Evolutionary conservation across 2,329 filamentous ascomycete genomes (phyloP).

Genomic region (Tolypocladium endophyticum): DNA sequence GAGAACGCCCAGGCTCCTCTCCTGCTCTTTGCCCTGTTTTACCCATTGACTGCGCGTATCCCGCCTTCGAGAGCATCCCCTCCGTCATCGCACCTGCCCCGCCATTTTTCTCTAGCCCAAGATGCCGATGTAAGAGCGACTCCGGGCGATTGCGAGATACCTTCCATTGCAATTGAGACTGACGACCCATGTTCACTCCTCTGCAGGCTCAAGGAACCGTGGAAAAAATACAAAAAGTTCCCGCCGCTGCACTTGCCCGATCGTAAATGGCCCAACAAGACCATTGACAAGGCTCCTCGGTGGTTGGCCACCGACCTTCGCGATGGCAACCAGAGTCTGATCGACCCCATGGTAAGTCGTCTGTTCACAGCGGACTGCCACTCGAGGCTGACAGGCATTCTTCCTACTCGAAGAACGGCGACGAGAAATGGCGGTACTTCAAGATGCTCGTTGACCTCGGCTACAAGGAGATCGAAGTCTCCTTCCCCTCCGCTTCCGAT

Average conservation of each 20-base stretch:
- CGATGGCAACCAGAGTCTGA: slow-evolving; percentile 89
- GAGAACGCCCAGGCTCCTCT: background rate
- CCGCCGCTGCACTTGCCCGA: slow-evolving; percentile 48
- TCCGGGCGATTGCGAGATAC: background rate
- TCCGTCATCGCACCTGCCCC: slow-evolving; percentile 1
- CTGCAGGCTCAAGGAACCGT: slow-evolving; percentile 61
- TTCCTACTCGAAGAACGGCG: slow-evolving; percentile 55
- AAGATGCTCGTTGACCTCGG: slow-evolving; percentile 85
- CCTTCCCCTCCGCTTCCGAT: slow-evolving; percentile 87
- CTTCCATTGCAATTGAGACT: background rate
- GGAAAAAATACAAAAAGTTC: slow-evolving; percentile 66
- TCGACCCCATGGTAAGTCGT: slow-evolving; percentile 71
- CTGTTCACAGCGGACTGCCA: background rate
- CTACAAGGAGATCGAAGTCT: slow-evolving; percentile 97
- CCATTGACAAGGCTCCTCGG: slow-evolving; percentile 72
- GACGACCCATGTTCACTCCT: background rate
- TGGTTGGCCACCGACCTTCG: slow-evolving; percentile 79
- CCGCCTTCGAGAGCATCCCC: background rate
- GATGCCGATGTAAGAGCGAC: slow-evolving; percentile 6
- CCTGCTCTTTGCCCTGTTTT: background rate
- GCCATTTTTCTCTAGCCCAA: slow-evolving; percentile 2
- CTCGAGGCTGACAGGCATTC: background rate
- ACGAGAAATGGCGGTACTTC: slow-evolving; percentile 94
- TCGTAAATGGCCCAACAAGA: slow-evolving; percentile 75
- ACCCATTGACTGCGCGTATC: background rate